A percentile compares a stretch with the other conserved stretches of the same genome.
These are phyloP conservation scores for Gremmenia infestans DNA, from an alignment of 2,329 filamentous ascomycete genomes.

Conservation along the genomic window DNA sequence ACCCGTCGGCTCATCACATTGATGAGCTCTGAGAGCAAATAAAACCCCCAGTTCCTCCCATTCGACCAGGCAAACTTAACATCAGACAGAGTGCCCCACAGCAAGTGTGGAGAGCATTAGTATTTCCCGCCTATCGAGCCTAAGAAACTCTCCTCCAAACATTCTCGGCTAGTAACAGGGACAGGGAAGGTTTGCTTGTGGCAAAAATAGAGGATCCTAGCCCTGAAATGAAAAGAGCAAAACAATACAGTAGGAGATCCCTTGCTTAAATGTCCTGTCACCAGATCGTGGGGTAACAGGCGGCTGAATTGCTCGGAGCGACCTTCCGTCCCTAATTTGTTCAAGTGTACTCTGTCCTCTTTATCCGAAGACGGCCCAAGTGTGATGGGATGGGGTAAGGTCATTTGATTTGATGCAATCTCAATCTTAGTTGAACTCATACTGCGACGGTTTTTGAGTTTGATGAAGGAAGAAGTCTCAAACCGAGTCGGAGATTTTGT, in stretches of 20 bases:
- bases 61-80: background rate
- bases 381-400: background rate
- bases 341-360: background rate
- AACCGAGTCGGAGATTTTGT: background rate
- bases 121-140: background rate
- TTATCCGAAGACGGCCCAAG: background rate
- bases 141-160: background rate
- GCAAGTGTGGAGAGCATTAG: background rate
- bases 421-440: no score
- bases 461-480: background rate
- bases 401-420: background rate
- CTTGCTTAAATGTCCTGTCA: background rate
- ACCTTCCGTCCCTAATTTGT: conserved; percentile 7
- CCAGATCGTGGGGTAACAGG: conserved; percentile 5
- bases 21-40: background rate
- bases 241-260: no score
- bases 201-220: background rate
- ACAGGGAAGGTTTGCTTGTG: background rate
- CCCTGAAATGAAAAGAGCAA: background rate
- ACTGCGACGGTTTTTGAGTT: background rate
- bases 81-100: background rate
- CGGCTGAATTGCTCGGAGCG: conserved; percentile 8
- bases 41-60: background rate
- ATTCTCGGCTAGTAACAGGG: background rate
- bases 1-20: conserved; percentile 4